Percentiles rank a stretch among this genome's conserved stretches.
Conservation (phyloP, 768 basidiomycete genomes). For the Podaxis pistillaris region DNA sequence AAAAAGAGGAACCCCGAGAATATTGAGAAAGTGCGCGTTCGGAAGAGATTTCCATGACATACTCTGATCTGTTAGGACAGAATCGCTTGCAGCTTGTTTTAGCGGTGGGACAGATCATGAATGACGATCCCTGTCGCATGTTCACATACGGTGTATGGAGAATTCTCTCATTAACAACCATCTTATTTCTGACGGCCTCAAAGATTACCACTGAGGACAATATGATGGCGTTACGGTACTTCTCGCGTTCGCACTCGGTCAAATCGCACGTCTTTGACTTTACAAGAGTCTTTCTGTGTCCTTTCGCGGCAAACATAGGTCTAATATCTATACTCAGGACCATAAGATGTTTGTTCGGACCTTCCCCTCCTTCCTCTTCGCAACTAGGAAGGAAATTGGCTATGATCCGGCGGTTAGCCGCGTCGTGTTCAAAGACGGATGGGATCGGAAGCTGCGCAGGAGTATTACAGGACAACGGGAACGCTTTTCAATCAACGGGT, state of each 20-base stretch:
- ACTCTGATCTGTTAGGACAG: neutral
- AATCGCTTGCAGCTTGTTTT: conserved; percentile 1
- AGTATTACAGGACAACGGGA: neutral
- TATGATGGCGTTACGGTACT: conserved; percentile 6
- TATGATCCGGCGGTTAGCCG: conserved; percentile 4
- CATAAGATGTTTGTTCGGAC: neutral
- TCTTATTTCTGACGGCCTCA: neutral
- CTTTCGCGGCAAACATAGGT: too few relatives aligned
- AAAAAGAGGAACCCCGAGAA: neutral
- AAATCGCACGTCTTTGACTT: neutral
- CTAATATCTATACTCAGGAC: neutral
- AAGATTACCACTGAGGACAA: conserved; percentile 4
- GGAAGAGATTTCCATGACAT: neutral
- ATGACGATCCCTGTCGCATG: neutral
- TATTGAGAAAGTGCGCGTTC: neutral
- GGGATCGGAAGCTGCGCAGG: neutral
- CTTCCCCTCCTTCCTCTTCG: conserved; percentile 8
- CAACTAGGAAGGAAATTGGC: conserved; percentile 4
- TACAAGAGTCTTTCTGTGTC: too few relatives aligned
- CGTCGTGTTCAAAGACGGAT: neutral
- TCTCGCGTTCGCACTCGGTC: conserved; percentile 8
- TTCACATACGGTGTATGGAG: neutral
- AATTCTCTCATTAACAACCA: neutral
- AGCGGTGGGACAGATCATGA: neutral
- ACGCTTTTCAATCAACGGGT: too few relatives aligned